These are phyloP conservation scores for Lonicera japonica DNA, from an alignment of 129 eudicot genomes.

Conservation along the genomic window DNA sequence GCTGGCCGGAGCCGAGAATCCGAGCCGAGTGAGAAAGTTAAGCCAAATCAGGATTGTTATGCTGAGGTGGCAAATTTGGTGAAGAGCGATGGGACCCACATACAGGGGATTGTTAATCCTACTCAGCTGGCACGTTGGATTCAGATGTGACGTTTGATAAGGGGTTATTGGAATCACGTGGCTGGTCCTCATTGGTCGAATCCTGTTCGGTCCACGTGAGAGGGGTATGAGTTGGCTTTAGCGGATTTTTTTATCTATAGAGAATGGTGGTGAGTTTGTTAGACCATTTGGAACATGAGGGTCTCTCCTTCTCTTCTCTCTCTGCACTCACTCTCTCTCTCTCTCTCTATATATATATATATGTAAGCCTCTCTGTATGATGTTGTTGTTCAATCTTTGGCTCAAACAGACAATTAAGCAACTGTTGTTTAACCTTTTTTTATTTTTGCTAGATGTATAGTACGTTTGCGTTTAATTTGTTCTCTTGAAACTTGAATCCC, in stretches of 20 bases:
- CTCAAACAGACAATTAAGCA: too few relatives aligned
- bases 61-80: constrained; percentile 43
- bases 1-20: constrained; percentile 9
- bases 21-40: constrained; percentile 23
- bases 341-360: too few relatives aligned
- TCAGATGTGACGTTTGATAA: constrained; percentile 29
- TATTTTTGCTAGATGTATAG: too few relatives aligned
- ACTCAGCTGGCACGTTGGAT: constrained; percentile 56
- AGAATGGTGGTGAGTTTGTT: constrained; percentile 1
- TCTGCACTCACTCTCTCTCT: too few relatives aligned
- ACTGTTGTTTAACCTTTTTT: too few relatives aligned
- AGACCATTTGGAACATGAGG: background rate
- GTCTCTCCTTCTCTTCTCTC: background rate
- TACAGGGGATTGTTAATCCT: constrained; percentile 66
- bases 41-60: constrained; percentile 27
- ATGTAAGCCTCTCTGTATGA: too few relatives aligned
- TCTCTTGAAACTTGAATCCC: too few relatives aligned
- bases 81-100: constrained; percentile 42
- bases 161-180: background rate
- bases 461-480: too few relatives aligned
- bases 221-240: background rate
- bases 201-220: background rate
- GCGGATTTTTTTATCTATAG: background rate
- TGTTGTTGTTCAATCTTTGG: too few relatives aligned
- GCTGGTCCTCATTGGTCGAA: background rate